phyloP scores from a whole-genome alignment of 2,329 filamentous ascomycete genomes.

The Zopfia rhizophila region DNA sequence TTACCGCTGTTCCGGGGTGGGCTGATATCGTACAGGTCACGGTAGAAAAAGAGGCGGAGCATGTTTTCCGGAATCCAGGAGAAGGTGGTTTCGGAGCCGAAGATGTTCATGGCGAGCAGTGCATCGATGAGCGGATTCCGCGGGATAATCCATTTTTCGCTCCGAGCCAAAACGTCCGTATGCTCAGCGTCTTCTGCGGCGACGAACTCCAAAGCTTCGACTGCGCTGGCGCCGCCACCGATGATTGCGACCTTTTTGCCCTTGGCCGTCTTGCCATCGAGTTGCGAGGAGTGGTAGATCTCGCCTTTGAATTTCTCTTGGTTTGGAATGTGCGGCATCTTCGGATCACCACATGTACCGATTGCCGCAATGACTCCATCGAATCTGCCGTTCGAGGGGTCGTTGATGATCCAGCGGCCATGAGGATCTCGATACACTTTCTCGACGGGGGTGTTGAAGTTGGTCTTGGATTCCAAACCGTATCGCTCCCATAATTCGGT shows the following conservation, averaged over 20 bases:
- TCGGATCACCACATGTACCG: conserved; percentile 82
- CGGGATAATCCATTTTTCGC: conserved; percentile 89
- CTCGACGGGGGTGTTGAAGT: conserved; percentile 75
- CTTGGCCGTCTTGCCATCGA: conserved; percentile 77
- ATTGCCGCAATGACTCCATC: conserved; percentile 82
- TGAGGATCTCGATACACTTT: conserved; percentile 74
- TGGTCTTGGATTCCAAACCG: conserved; percentile 74
- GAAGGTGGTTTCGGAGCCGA: conserved; percentile 78
- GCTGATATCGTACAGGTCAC: conserved; percentile 78
- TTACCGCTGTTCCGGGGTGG: conserved; percentile 66
- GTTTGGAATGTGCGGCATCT: conserved; percentile 76
- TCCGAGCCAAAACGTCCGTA: conserved; percentile 77
- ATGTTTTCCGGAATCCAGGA: conserved; percentile 82
- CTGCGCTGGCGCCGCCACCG: conserved; percentile 81
- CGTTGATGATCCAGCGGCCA: conserved; percentile 82
- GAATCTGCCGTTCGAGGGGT: conserved; percentile 74
- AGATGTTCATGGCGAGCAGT: conserved; percentile 79
- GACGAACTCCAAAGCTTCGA: conserved; percentile 85
- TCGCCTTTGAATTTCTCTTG: conserved; percentile 77
- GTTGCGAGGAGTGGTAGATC: conserved; percentile 78
- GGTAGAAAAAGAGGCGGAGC: conserved; percentile 82
- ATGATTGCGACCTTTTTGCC: conserved; percentile 81
- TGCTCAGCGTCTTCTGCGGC: conserved; percentile 72
- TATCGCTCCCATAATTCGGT: conserved; percentile 79
- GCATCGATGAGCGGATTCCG: conserved; percentile 79